These are phyloP conservation scores for Clitopilus passeckerianus DNA, from an alignment of 768 basidiomycete genomes.

Conservation along the genomic window DNA sequence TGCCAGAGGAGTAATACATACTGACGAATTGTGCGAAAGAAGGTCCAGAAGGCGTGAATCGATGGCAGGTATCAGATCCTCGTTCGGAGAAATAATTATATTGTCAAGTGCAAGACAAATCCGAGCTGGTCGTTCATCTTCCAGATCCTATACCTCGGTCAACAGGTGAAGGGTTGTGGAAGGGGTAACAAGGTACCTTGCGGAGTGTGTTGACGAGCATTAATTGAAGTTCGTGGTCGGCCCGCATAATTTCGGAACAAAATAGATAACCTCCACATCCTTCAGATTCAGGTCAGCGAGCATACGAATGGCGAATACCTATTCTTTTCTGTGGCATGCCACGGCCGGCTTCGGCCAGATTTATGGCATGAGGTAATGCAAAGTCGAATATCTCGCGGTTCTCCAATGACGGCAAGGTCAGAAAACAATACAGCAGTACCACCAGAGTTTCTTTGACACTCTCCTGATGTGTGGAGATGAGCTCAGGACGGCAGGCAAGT, in stretches of 20 bases:
- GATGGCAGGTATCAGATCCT: conserved; percentile 73
- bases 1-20: conserved; percentile 24
- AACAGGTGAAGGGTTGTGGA: neutral
- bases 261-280: conserved; percentile 64
- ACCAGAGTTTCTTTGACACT: conserved; percentile 64
- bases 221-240: conserved; percentile 63
- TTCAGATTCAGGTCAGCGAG: neutral
- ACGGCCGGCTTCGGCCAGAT: conserved; percentile 65
- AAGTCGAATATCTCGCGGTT: conserved; percentile 50
- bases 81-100: conserved; percentile 54
- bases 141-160: conserved; percentile 57
- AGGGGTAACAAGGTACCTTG: conserved; percentile 43
- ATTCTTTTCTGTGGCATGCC: conserved; percentile 61
- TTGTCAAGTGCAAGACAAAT: conserved; percentile 73
- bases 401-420: conserved; percentile 26
- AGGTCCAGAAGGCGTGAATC: conserved; percentile 61
- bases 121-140: conserved; percentile 45
- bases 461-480: conserved; percentile 33
- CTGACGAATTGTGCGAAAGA: conserved; percentile 74
- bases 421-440: conserved; percentile 65
- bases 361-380: conserved; percentile 73
- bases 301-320: conserved; percentile 32
- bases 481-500: conserved; percentile 10
- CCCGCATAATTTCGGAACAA: conserved; percentile 68
- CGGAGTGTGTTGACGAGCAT: conserved; percentile 86